Conservation (phyloP, 176 grass and related monocot genomes). For the Dactylis glomerata region DNA sequence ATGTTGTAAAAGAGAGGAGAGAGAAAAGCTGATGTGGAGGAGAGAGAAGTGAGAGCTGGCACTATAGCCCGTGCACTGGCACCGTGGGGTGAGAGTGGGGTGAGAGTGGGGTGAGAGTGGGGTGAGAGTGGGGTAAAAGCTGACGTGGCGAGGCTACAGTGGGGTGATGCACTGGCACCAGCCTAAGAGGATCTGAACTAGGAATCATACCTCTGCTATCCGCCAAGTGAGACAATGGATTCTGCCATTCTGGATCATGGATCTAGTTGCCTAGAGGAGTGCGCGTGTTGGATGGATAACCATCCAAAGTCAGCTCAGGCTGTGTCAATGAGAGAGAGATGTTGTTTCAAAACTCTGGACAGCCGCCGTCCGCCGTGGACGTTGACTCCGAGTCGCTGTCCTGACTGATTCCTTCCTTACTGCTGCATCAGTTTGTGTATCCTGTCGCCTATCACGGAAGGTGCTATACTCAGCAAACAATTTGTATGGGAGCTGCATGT, state of each 20-base stretch:
- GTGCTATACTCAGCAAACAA: not conserved
- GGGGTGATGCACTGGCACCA: too few species aligned
- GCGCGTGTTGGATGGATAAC: not conserved
- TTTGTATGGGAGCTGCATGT: not conserved
- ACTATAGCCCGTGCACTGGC: too few species aligned
- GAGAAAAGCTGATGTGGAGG: too few species aligned
- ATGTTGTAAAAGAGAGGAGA: too few species aligned
- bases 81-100: too few species aligned
- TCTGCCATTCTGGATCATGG: not conserved
- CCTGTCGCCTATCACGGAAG: not conserved
- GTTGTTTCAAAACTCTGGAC: too few species aligned
- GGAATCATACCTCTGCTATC: not conserved
- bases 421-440: not conserved
- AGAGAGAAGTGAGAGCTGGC: too few species aligned
- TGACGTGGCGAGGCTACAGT: too few species aligned
- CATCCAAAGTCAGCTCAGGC: not conserved
- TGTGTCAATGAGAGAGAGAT: not conserved
- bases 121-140: too few species aligned
- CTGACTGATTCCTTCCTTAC: not conserved
- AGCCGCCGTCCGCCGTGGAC: too few species aligned
- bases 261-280: not conserved
- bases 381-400: not conserved
- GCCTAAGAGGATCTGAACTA: not conserved
- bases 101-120: too few species aligned
- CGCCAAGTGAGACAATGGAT: not conserved